Percentiles rank a stretch among this genome's conserved stretches.
phyloP scores from a whole-genome alignment of 225 moss, liverwort and hornwort genomes.

The Polytrichum formosum region DNA sequence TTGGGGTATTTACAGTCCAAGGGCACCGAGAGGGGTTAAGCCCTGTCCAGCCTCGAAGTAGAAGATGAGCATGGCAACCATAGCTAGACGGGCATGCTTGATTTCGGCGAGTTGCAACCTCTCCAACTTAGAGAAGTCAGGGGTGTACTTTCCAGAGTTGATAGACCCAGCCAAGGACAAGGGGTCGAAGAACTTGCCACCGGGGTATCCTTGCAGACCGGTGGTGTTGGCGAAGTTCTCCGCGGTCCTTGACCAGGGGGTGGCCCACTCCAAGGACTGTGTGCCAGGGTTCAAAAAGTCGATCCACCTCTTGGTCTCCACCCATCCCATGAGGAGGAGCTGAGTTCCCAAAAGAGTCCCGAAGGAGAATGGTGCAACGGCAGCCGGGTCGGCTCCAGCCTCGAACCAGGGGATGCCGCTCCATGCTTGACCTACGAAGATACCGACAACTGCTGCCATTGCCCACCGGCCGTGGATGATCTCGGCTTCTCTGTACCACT shows the following conservation, averaged over 20 bases:
- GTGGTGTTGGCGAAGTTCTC: slow-evolving; percentile 91
- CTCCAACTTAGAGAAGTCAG: slow-evolving; percentile 67
- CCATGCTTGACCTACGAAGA: slow-evolving; percentile 85
- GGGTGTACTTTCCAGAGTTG: slow-evolving; percentile 51
- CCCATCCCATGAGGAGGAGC: slow-evolving; percentile 97
- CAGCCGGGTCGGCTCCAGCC: slow-evolving; percentile 76
- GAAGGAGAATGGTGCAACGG: slow-evolving; percentile 62
- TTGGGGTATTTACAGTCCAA: slow-evolving; percentile 62
- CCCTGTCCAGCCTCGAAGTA: slow-evolving; percentile 97
- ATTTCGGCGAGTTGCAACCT: slow-evolving; percentile 97
- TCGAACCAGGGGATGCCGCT: slow-evolving; percentile 97
- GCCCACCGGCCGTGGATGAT: slow-evolving; percentile 96
- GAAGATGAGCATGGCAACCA: slow-evolving; percentile 93
- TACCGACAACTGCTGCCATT: slow-evolving; percentile 84
- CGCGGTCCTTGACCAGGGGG: slow-evolving; percentile 91
- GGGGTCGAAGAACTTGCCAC: slow-evolving; percentile 97
- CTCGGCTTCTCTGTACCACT: slow-evolving; percentile 98
- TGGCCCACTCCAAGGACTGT: slow-evolving; percentile 90
- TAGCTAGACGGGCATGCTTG: slow-evolving; percentile 95
- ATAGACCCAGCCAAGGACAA: slow-evolving; percentile 67
- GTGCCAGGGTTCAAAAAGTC: slow-evolving; percentile 84
- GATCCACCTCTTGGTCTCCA: slow-evolving; percentile 96
- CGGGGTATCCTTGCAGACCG: slow-evolving; percentile 89
- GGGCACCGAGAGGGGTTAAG: slow-evolving; percentile 66
- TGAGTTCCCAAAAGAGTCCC: slow-evolving; percentile 85